phyloP scores from a whole-genome alignment of 2,329 filamentous ascomycete genomes.

The Cryphonectria parasitica region DNA sequence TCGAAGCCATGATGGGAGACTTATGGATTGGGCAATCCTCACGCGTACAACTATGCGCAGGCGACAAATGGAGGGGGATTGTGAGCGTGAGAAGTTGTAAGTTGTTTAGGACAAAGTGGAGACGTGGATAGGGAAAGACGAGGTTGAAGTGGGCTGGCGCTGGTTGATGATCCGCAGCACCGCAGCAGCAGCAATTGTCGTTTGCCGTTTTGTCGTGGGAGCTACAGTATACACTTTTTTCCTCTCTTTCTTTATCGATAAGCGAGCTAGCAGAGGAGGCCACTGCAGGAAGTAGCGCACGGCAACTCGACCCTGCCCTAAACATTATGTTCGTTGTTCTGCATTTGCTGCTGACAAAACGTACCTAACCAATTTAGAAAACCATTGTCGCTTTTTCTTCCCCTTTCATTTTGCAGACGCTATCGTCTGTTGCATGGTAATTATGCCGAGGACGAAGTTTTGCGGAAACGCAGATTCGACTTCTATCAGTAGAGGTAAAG shows the following conservation, averaged over 20 bases:
- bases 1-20: conserved; percentile 10
- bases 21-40: not conserved
- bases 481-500: not conserved
- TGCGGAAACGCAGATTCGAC: too few species aligned
- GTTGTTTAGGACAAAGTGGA: conserved; percentile 1
- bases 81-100: not conserved
- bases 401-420: not conserved
- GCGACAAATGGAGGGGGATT: conserved; percentile 6
- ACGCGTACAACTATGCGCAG: not conserved
- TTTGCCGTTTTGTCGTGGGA: not conserved
- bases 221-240: conserved; percentile 9
- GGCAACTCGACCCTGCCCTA: not conserved
- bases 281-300: not conserved
- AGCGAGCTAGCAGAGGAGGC: not conserved
- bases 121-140: conserved; percentile 6
- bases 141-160: conserved; percentile 4
- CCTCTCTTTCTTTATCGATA: conserved; percentile 30
- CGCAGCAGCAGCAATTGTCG: not conserved
- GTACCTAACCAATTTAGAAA: not conserved
- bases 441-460: too few species aligned
- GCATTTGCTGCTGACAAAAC: not conserved
- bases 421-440: too few species aligned
- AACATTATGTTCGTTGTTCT: not conserved
- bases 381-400: not conserved
- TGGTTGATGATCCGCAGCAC: not conserved